phyloP scores from a whole-genome alignment of 805 yeast species.

The Yamadazyma kitorensis region DNA sequence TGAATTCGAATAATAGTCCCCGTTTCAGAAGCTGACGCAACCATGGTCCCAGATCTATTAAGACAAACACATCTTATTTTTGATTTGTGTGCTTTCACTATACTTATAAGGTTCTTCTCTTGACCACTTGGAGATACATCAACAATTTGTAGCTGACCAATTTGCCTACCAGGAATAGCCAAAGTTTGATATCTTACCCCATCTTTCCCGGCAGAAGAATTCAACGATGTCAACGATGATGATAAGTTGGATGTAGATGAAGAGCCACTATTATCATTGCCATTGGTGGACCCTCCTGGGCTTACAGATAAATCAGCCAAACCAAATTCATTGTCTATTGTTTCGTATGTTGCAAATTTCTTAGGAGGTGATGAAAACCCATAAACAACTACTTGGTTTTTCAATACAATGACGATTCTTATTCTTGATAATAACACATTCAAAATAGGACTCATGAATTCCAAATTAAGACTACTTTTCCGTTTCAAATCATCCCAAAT shows the following conservation, averaged over 20 bases:
- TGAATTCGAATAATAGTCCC: slow-evolving; percentile 81
- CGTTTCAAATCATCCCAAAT: slow-evolving; percentile 92
- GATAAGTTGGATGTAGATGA: slow-evolving; percentile 9
- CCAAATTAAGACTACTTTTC: slow-evolving; percentile 67
- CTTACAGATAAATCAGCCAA: slow-evolving; percentile 55
- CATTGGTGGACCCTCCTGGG: too few species aligned
- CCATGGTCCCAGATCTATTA: slow-evolving; percentile 59
- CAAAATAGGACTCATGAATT: slow-evolving; percentile 72
- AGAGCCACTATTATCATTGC: slow-evolving; percentile 6
- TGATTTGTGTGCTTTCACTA: slow-evolving; percentile 76
- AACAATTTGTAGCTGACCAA: slow-evolving; percentile 79
- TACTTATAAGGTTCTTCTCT: slow-evolving; percentile 60
- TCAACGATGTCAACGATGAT: slow-evolving; percentile 8
- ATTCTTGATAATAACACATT: slow-evolving; percentile 74
- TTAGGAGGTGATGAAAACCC: slow-evolving; percentile 81
- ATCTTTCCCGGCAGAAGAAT: slow-evolving; percentile 13
- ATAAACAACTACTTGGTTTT: slow-evolving; percentile 66
- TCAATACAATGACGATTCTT: slow-evolving; percentile 69
- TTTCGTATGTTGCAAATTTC: slow-evolving; percentile 60
- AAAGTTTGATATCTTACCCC: slow-evolving; percentile 45
- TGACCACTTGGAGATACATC: slow-evolving; percentile 67
- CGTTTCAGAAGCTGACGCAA: slow-evolving; percentile 78
- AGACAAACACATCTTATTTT: slow-evolving; percentile 61
- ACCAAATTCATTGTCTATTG: slow-evolving; percentile 61
- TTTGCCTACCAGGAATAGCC: slow-evolving; percentile 73